Conservation (phyloP, 805 yeast genomes). For the Saturnispora dispora region DNA sequence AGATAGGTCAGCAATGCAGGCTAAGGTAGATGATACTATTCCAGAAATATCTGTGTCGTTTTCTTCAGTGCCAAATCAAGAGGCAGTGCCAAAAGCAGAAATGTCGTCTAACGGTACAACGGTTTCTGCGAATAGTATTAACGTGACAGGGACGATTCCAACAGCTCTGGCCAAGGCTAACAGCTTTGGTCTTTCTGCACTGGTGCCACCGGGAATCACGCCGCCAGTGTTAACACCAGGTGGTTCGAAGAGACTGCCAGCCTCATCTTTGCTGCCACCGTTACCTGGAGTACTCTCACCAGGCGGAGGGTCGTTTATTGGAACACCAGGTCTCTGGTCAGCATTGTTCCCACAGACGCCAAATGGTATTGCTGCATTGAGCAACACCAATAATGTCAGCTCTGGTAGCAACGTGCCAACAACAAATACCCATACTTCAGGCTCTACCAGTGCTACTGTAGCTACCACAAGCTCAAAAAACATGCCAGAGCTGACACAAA, state of each 20-base stretch:
- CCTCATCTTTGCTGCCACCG: slow-evolving; percentile 36
- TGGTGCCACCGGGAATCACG: neutral
- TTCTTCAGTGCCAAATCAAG: neutral
- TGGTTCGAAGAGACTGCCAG: slow-evolving; percentile 32
- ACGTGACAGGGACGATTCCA: neutral
- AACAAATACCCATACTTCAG: neutral
- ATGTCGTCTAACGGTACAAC: slow-evolving; percentile 1
- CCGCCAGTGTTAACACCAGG: slow-evolving; percentile 49
- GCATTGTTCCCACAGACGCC: slow-evolving; percentile 31
- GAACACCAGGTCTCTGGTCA: slow-evolving; percentile 48
- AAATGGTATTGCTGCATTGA: slow-evolving; percentile 7
- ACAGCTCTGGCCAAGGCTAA: neutral
- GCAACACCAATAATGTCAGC: slow-evolving; percentile 7
- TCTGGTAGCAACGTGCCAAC: slow-evolving; percentile 4
- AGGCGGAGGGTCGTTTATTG: slow-evolving; percentile 36
- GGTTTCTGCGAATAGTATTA: slow-evolving; percentile 18
- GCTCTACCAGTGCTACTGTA: neutral
- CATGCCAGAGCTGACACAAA: neutral
- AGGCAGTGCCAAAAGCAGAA: neutral
- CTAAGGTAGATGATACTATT: neutral
- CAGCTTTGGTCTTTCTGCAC: neutral
- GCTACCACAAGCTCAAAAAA: neutral
- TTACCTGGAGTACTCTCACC: slow-evolving; percentile 36
- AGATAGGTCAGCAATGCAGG: slow-evolving; percentile 13
- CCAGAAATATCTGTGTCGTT: neutral